phyloP scores from a whole-genome alignment of 2,329 filamentous ascomycete genomes.

The Pseudogymnoascus sp. region DNA sequence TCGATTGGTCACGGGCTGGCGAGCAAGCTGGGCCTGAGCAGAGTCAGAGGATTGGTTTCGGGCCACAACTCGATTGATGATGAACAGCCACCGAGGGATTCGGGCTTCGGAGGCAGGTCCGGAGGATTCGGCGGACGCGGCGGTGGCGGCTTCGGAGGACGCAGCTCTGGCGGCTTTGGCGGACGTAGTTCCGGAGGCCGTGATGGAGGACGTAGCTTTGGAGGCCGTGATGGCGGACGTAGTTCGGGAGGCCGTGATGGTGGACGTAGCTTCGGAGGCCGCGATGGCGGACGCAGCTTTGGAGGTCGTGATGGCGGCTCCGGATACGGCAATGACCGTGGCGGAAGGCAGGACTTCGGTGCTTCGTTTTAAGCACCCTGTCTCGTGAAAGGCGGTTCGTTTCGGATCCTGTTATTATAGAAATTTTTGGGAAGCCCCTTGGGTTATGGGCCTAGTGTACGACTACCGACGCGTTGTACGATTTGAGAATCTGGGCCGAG shows the following conservation, averaged over 20 bases:
- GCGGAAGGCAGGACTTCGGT: background rate
- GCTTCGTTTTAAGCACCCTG: slow-evolving; percentile 1
- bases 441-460: background rate
- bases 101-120: slow-evolving; percentile 6
- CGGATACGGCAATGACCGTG: slow-evolving; percentile 3
- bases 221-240: slow-evolving; percentile 9
- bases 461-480: slow-evolving; percentile 4
- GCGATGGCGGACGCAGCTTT: slow-evolving; percentile 5
- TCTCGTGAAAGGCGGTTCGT: background rate
- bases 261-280: slow-evolving; percentile 8
- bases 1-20: slow-evolving; percentile 15
- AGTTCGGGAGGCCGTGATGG: slow-evolving; percentile 5
- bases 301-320: slow-evolving; percentile 9
- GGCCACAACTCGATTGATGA: slow-evolving; percentile 4
- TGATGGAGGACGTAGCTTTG: slow-evolving; percentile 9
- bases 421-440: background rate
- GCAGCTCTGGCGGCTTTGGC: background rate
- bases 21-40: slow-evolving; percentile 19
- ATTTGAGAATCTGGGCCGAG: background rate
- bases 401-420: slow-evolving; percentile 4
- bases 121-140: slow-evolving; percentile 3
- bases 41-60: background rate
- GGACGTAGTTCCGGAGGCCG: background rate
- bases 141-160: background rate
- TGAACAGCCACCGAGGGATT: background rate